Conservation (phyloP, 2,329 filamentous ascomycete species). For the Bipolaris gigantea region DNA sequence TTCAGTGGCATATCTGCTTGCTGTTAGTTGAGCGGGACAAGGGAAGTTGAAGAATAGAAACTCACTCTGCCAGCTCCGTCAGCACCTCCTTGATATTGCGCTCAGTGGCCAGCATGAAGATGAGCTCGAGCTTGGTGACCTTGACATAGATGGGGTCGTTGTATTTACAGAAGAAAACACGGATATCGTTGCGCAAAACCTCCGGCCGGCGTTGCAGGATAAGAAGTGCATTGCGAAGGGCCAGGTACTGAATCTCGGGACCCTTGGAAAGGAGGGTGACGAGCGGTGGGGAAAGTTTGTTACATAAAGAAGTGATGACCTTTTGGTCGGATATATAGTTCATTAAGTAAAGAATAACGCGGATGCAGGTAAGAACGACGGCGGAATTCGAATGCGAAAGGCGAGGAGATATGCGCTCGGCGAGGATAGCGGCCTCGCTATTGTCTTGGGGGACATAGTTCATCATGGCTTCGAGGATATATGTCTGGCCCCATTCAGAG, state of each 20-base stretch:
- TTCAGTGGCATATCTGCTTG: constrained; percentile 77
- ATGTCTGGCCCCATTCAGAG: constrained; percentile 99
- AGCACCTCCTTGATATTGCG: constrained; percentile 94
- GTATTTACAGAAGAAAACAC: constrained; percentile 99
- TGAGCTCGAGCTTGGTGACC: constrained; percentile 96
- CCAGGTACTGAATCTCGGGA: constrained; percentile 96
- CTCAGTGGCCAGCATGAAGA: constrained; percentile 97
- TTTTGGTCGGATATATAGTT: constrained; percentile 96
- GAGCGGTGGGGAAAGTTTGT: constrained; percentile 90
- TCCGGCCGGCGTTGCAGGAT: constrained; percentile 93
- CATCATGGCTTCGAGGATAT: constrained; percentile 96
- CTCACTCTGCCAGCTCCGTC: constrained; percentile 85
- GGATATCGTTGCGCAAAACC: constrained; percentile 92
- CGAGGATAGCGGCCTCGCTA: constrained; percentile 82
- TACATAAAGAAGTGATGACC: constrained; percentile 81
- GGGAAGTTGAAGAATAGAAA: neutral
- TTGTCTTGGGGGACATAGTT: constrained; percentile 94
- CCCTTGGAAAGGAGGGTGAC: constrained; percentile 95
- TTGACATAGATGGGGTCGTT: constrained; percentile 99
- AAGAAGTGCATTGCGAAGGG: constrained; percentile 86
- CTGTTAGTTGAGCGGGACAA: neutral
- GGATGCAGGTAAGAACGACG: constrained; percentile 92
- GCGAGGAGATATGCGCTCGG: constrained; percentile 91
- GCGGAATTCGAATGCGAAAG: constrained; percentile 96
- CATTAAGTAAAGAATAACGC: constrained; percentile 96